Evolutionary conservation across 257 asterid genomes (phyloP).

Genomic region (Handroanthus guayacan): DNA sequence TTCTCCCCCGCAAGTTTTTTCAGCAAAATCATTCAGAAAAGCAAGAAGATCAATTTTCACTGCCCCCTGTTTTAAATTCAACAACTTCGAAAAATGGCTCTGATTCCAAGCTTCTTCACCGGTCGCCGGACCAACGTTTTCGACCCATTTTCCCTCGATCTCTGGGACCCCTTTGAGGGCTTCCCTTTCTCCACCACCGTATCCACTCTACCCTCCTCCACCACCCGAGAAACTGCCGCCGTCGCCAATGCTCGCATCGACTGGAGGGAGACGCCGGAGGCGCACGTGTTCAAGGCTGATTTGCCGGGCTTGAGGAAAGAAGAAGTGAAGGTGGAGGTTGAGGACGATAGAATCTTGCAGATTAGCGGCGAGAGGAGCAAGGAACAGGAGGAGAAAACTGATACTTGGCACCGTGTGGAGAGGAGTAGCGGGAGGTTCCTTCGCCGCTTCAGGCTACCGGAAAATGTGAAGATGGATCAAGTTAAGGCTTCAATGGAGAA

Average conservation of each 20-base stretch:
- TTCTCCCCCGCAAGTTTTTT: too few relatives aligned
- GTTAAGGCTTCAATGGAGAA: background rate
- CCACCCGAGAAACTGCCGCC: background rate
- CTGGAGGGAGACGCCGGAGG: constrained; percentile 2
- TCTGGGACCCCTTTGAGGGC: background rate
- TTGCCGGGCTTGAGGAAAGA: background rate
- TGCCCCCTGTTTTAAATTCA: too few relatives aligned
- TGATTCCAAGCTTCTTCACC: constrained; percentile 2
- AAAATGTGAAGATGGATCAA: background rate
- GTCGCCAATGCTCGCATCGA: background rate
- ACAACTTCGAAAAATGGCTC: background rate
- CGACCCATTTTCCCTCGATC: background rate
- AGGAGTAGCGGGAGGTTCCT: background rate
- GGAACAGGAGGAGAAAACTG: background rate
- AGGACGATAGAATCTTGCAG: background rate
- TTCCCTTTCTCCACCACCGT: background rate
- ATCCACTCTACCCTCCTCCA: background rate
- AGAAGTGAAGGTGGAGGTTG: background rate
- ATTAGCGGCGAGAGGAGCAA: background rate
- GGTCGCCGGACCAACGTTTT: background rate
- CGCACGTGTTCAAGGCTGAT: constrained; percentile 5
- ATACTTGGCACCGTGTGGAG: background rate
- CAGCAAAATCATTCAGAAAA: too few relatives aligned
- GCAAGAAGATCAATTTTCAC: too few relatives aligned
- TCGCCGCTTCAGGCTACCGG: constrained; percentile 3